phyloP scores from a whole-genome alignment of 352 stramenopile genomes.

The Globisporangium nagaii region DNA sequence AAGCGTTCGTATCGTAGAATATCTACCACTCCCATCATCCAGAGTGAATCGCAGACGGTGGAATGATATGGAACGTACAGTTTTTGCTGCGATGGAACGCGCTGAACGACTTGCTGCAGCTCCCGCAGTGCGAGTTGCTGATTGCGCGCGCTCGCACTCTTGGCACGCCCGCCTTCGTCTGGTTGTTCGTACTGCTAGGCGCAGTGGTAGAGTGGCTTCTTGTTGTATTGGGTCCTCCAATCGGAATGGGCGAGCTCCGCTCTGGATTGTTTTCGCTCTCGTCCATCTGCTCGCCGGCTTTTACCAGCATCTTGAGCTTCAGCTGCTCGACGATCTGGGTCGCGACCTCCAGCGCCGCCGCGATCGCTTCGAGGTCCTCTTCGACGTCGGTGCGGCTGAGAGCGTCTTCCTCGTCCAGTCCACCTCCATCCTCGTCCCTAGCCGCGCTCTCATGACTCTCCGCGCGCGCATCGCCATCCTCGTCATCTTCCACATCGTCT shows the following conservation, averaged over 20 bases:
- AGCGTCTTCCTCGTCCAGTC: slow-evolving; percentile 8
- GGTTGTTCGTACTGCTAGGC: slow-evolving; percentile 3
- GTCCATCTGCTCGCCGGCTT: slow-evolving; percentile 38
- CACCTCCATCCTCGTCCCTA: slow-evolving; percentile 11
- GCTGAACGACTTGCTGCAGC: slow-evolving; percentile 62
- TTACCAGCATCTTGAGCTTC: slow-evolving; percentile 46
- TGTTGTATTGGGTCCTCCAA: slow-evolving; percentile 1
- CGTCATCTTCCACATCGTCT: slow-evolving; percentile 26
- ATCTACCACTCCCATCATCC: too few species aligned
- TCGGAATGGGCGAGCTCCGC: slow-evolving; percentile 7
- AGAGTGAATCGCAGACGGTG: too few species aligned
- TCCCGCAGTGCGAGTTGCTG: slow-evolving; percentile 30
- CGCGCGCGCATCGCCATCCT: slow-evolving; percentile 11
- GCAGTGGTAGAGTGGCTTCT: neutral
- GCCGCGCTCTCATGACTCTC: neutral
- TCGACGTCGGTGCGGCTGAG: slow-evolving; percentile 9
- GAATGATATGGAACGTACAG: slow-evolving; percentile 34
- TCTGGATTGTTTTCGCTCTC: slow-evolving; percentile 13
- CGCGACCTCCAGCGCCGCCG: slow-evolving; percentile 43
- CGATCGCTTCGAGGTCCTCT: slow-evolving; percentile 37
- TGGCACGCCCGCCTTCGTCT: slow-evolving; percentile 27
- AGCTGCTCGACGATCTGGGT: slow-evolving; percentile 56
- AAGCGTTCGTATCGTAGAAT: too few species aligned
- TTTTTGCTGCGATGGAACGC: slow-evolving; percentile 63
- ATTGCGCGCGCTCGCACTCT: slow-evolving; percentile 27